phyloP scores from a whole-genome alignment of 1,284 basidiomycete genomes.

The Abortiporus biennis region DNA sequence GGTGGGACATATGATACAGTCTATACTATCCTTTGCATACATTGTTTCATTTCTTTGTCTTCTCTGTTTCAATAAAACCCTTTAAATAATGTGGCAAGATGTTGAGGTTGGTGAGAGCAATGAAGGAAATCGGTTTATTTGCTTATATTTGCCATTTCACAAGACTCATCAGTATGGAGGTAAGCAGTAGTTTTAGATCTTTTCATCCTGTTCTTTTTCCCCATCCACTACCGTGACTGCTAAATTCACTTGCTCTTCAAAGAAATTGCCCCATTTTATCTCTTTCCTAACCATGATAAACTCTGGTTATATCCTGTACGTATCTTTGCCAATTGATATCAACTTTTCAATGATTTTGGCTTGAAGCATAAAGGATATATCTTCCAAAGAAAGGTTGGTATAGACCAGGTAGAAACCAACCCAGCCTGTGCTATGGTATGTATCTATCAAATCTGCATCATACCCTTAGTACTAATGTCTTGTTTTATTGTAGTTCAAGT shows the following conservation, averaged over 20 bases:
- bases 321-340: neutral
- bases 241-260: no score
- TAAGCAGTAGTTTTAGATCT: neutral
- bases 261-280: constrained; percentile 2
- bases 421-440: no score
- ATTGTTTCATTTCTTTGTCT: constrained; percentile 13
- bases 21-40: constrained; percentile 13
- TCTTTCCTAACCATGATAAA: neutral
- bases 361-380: neutral
- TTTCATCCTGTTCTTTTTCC: no score
- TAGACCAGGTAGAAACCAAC: no score
- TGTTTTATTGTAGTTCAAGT: neutral
- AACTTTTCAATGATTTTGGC: neutral
- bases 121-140: neutral
- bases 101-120: neutral
- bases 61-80: constrained; percentile 13
- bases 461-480: no score
- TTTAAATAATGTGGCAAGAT: constrained; percentile 9
- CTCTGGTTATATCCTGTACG: neutral
- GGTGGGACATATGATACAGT: constrained; percentile 8
- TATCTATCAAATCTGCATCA: no score
- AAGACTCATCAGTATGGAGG: constrained; percentile 6
- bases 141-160: neutral
- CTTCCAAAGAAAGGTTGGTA: constrained; percentile 2
- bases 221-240: no score